These are phyloP conservation scores for Verticillium zaregamsianum DNA, from an alignment of 2,329 filamentous ascomycete genomes.

Conservation along the genomic window DNA sequence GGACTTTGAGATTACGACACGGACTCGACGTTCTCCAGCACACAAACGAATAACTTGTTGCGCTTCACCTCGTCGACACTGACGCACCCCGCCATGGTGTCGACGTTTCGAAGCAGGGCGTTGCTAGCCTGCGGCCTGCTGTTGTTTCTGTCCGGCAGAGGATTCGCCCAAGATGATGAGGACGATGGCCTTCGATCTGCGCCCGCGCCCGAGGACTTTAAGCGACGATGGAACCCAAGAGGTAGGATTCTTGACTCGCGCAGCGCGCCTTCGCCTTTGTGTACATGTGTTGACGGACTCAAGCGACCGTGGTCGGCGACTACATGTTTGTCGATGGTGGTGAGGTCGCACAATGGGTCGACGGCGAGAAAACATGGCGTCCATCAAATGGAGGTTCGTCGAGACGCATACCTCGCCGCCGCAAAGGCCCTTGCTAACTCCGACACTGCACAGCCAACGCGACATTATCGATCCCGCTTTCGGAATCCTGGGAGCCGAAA, in stretches of 20 bases:
- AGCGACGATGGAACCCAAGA: neutral
- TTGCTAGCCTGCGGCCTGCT: neutral
- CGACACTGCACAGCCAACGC: slow-evolving; percentile 18
- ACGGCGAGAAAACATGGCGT: slow-evolving; percentile 16
- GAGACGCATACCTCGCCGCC: neutral
- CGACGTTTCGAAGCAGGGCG: neutral
- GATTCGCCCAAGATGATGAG: neutral
- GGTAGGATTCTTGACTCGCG: neutral
- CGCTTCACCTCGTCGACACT: no score
- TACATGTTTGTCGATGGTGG: slow-evolving; percentile 35
- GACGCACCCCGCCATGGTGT: neutral
- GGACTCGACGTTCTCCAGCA: neutral
- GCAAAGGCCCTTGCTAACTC: neutral
- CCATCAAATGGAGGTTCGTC: slow-evolving; percentile 18
- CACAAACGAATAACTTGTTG: neutral
- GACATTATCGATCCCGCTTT: slow-evolving; percentile 28
- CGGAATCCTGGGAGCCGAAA: slow-evolving; percentile 26
- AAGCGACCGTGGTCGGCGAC: slow-evolving; percentile 24
- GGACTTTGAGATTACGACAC: neutral
- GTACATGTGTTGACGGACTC: neutral
- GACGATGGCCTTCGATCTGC: neutral
- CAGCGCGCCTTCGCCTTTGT: neutral
- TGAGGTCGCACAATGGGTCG: slow-evolving; percentile 21
- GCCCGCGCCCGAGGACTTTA: neutral
- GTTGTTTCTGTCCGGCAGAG: neutral